Base-by-base conservation (phyloP, 768 basidiomycete species). In the Botryobasidium botryosum region DNA sequence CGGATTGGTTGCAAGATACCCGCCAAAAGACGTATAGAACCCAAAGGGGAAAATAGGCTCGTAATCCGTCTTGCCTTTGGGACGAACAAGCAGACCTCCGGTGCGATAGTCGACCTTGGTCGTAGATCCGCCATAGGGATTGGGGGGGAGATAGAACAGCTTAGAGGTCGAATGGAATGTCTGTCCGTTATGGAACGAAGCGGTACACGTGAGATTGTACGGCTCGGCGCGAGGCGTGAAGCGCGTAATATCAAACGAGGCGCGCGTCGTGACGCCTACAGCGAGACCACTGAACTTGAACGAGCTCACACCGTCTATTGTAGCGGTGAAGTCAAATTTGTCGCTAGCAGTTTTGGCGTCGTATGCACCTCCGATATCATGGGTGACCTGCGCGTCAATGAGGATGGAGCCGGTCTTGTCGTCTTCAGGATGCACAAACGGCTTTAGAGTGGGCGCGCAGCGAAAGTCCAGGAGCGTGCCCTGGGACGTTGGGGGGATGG, bases 31-130 rank as follows among this genome's bases (percentile, higher is more conserved):
- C 0, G 80, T 74, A 52, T 82, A 85, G 58, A 79, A 86, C 0
- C 82, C 82, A 36, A 81, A 69, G 0, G 84, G 80, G 46, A 85
- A 57, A 10, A 77, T 58, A 0, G 68, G 60, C 48, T 64, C 54
- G 51, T 54, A 58, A 52, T 46, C 43, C 17, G 43, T 35, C 5
- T 29, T 44, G 13, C 40, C 55, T 18, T 35, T 35, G 12, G 33
- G 25, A n/a, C 29, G 44, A 12, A 55, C 55, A 28, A 55, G 51
- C 8, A 55, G 35, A 0, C 46, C 51, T 2, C 58, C 57, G 1
- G 53, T 57, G 18, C 52, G 35, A 15, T 55, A 50, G 41, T 60
- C 60, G 25, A 58, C 35, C 50, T 59, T 61, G 26, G 57, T 57
- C 3, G 52, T 52, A 7, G 44, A 46, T 2, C 57, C 57, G 5